phyloP scores from a whole-genome alignment of 192 early-diverging fungal genomes.

The Mortierella hygrophila region DNA sequence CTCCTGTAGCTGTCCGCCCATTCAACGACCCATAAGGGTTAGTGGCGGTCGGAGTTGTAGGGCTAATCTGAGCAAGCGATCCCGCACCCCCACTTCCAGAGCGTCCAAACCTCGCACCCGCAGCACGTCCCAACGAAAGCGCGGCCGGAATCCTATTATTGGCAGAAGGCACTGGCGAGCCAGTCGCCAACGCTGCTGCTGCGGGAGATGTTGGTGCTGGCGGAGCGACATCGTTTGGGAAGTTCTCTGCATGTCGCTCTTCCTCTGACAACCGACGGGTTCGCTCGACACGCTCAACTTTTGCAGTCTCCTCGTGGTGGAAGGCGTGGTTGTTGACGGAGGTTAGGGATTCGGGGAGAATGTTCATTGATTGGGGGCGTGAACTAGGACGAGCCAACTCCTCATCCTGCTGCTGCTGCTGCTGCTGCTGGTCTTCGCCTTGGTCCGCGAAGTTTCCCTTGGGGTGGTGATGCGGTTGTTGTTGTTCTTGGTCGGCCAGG shows the following conservation, averaged over 20 bases:
- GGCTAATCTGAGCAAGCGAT: slow-evolving; percentile 5
- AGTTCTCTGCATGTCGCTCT: neutral
- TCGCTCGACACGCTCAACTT: slow-evolving; percentile 18
- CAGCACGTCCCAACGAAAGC: slow-evolving; percentile 18
- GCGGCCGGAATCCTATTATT: slow-evolving; percentile 15
- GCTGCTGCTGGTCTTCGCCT: neutral
- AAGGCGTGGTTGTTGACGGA: slow-evolving; percentile 40
- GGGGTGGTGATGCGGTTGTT: neutral
- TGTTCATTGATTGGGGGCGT: slow-evolving; percentile 31
- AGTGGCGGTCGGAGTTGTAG: slow-evolving; percentile 30
- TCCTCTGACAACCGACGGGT: slow-evolving; percentile 32
- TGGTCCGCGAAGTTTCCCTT: neutral
- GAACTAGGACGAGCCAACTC: neutral
- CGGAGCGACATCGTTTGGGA: neutral
- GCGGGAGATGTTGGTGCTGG: neutral
- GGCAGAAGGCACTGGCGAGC: neutral
- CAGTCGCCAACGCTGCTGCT: neutral
- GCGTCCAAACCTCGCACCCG: slow-evolving; percentile 20
- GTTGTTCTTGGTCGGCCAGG: neutral
- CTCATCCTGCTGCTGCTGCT: neutral
- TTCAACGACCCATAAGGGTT: slow-evolving; percentile 32
- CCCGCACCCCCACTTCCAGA: slow-evolving; percentile 24
- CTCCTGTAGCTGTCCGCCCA: slow-evolving; percentile 13
- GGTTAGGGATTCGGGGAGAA: slow-evolving; percentile 48
- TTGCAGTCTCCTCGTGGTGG: neutral